Conservation (phyloP, 352 stramenopile species). For the Phytophthora hybrid region DNA sequence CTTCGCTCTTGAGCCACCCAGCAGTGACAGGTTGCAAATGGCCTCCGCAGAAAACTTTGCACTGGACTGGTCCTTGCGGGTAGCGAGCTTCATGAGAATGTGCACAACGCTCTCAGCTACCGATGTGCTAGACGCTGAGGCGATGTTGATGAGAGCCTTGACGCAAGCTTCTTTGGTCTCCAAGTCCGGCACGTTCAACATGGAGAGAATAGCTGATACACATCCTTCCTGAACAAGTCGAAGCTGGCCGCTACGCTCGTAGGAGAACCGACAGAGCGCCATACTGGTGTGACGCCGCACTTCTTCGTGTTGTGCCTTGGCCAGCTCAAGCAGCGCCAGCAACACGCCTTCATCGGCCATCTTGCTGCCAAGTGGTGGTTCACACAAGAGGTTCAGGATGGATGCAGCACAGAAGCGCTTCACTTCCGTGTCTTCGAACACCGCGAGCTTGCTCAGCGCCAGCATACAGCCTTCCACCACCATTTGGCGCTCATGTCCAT, state of each 20-base stretch:
- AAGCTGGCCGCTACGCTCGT: slow-evolving; percentile 73
- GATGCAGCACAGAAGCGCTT: slow-evolving; percentile 86
- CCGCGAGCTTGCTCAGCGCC: slow-evolving; percentile 71
- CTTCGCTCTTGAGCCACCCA: slow-evolving; percentile 73
- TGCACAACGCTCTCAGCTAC: slow-evolving; percentile 84
- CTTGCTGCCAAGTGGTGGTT: slow-evolving; percentile 44
- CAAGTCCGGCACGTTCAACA: slow-evolving; percentile 83
- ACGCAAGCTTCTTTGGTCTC: slow-evolving; percentile 86
- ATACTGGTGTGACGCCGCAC: slow-evolving; percentile 86
- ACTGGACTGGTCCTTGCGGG: slow-evolving; percentile 66
- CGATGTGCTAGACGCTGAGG: slow-evolving; percentile 62
- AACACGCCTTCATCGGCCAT: slow-evolving; percentile 87
- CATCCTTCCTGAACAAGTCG: slow-evolving; percentile 85
- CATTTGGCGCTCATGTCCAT: slow-evolving; percentile 80
- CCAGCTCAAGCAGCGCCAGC: slow-evolving; percentile 74
- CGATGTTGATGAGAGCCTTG: slow-evolving; percentile 88
- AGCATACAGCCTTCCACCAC: slow-evolving; percentile 79
- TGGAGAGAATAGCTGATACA: slow-evolving; percentile 84
- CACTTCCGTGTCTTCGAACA: slow-evolving; percentile 85
- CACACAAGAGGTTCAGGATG: slow-evolving; percentile 82
- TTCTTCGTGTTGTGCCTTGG: slow-evolving; percentile 83
- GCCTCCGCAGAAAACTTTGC: slow-evolving; percentile 71
- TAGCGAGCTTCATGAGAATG: slow-evolving; percentile 79
- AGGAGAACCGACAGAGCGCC: slow-evolving; percentile 84
- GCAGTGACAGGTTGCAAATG: slow-evolving; percentile 82